Base-by-base conservation (phyloP, 2,329 filamentous ascomycete genomes). In the Nothopassalora personata region DNA sequence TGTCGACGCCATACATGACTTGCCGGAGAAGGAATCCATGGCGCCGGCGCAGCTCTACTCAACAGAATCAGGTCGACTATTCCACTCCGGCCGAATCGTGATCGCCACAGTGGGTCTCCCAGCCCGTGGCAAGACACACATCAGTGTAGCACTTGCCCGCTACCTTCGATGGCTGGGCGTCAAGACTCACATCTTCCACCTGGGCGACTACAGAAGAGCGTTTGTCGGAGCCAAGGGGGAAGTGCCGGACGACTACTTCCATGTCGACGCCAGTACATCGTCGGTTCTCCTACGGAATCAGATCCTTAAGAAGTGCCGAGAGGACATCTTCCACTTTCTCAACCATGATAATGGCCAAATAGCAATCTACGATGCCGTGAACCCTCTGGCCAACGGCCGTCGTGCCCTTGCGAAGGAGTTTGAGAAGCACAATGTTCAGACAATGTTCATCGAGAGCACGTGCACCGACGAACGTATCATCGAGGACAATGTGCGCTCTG, bases 331-430 rank as follows among this genome's bases (percentile, higher is more conserved):
- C 71, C 87, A 89, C 57, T 99, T 96, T 81, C 79, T 99, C 48
- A 95, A 97, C 70, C 89, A 97, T 67, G 94, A 97, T 71, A 97
- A 97, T 68, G 94, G 94, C 11, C 94, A 99, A 72, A 93, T 99
- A 57, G 94, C 94, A 57, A 97, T 99, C 60, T 99, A 97, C 73
- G 94, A 99, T 75, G 94, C 95, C 30, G 95, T 99, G 18, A 99
- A 99, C 69, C 92, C 93, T 4, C 87, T 94, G 19, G 86, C 90
- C 19, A 86, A 83, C 59, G 92, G 91, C 15, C 86, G 94, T 50
- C 85, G 88, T 57, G 89, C 91, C 10, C 79, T 99, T 18, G 92
- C 91, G 5, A 96, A 96, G 75, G 94, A 99, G 71, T 96, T 99
- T 72, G 88, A 90, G n/a, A 97, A 97, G 77, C 91, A 97, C 72